Evolutionary conservation across 495 filamentous ascomycete species (phyloP).

Genomic region (Penicillium manginii): DNA sequence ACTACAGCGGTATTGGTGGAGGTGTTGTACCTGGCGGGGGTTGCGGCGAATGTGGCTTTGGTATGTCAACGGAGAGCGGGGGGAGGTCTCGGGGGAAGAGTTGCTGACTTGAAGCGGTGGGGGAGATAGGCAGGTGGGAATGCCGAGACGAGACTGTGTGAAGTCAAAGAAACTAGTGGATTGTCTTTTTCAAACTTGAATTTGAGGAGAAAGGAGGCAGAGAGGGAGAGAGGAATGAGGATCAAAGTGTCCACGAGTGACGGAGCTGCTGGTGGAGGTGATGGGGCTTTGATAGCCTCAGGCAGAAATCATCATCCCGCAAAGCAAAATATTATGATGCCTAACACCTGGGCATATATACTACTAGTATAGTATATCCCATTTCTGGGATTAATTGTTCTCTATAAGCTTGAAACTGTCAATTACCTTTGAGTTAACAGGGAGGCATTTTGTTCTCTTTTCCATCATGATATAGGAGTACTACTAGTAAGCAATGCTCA

Average conservation of each 20-base stretch:
- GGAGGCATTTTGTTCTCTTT: too few relatives aligned
- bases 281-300: conserved; percentile 25
- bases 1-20: neutral
- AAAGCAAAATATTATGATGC: neutral
- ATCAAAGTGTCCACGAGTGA: conserved; percentile 9
- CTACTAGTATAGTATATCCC: too few relatives aligned
- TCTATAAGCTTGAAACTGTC: too few relatives aligned
- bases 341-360: neutral
- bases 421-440: too few relatives aligned
- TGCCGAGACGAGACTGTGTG: neutral
- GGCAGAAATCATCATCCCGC: conserved; percentile 18
- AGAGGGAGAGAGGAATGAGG: neutral
- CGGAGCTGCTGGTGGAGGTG: conserved; percentile 24
- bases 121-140: neutral
- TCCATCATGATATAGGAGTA: too few relatives aligned
- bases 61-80: conserved; percentile 22
- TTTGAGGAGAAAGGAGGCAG: neutral
- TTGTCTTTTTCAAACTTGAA: neutral
- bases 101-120: conserved; percentile 3
- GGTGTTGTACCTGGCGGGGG: conserved; percentile 5
- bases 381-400: too few relatives aligned
- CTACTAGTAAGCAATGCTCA: too few relatives aligned
- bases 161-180: neutral
- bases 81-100: conserved; percentile 3
- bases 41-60: conserved; percentile 14